A percentile compares a stretch with the other conserved stretches of the same genome.
Evolutionary conservation across 2,329 filamentous ascomycete species (phyloP).

Genomic region (Claviceps sp.): DNA sequence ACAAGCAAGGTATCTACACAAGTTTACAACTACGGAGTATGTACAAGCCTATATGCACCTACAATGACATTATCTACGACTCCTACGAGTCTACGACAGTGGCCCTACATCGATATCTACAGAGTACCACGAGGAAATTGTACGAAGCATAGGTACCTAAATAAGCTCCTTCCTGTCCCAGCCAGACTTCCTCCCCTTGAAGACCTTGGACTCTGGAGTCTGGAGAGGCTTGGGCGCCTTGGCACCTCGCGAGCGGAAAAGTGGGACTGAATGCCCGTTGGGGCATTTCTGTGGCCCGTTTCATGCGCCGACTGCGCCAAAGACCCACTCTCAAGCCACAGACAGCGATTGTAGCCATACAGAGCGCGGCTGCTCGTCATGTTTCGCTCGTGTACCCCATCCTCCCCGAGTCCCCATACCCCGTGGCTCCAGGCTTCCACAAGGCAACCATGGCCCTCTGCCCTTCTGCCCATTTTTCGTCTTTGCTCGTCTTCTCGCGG

Average conservation of each 20-base stretch:
- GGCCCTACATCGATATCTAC: too few species aligned
- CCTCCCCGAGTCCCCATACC: constrained; percentile 1
- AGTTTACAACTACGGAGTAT: too few species aligned
- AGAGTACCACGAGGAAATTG: too few species aligned
- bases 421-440: neutral
- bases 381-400: constrained; percentile 2
- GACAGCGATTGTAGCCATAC: neutral
- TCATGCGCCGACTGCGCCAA: neutral
- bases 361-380: neutral
- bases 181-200: neutral
- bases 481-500: neutral
- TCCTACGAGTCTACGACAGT: too few species aligned
- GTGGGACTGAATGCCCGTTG: neutral
- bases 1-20: too few species aligned
- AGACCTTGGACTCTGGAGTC: too few species aligned
- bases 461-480: neutral
- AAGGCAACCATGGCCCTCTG: neutral
- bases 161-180: neutral
- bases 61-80: too few species aligned
- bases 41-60: too few species aligned
- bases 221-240: neutral
- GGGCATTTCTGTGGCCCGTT: neutral
- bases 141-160: too few species aligned
- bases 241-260: neutral
- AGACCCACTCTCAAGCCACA: neutral